phyloP scores from a whole-genome alignment of 2,329 filamentous ascomycete genomes.

The Coleophoma crateriformis region DNA sequence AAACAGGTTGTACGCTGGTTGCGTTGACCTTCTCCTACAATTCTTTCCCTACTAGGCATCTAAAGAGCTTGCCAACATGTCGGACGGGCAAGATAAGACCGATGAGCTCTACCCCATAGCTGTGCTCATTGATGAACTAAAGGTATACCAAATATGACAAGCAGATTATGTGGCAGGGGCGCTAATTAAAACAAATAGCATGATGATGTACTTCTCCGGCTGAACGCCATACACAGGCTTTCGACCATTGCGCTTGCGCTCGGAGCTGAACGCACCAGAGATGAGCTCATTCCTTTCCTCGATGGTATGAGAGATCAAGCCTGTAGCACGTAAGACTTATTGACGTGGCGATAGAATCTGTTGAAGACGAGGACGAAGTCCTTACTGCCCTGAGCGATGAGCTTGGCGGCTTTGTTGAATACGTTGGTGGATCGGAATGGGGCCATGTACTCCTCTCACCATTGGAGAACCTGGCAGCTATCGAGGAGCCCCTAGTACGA shows the following conservation, averaged over 20 bases:
- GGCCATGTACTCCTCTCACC: constrained; percentile 95
- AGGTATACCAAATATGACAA: constrained; percentile 54
- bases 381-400: constrained; percentile 95
- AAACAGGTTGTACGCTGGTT: constrained; percentile 24
- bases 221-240: constrained; percentile 97
- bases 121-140: constrained; percentile 98
- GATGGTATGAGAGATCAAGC: constrained; percentile 65
- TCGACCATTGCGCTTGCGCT: constrained; percentile 97
- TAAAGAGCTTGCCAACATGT: constrained; percentile 60
- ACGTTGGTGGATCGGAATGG: constrained; percentile 89
- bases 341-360: constrained; percentile 66
- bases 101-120: constrained; percentile 99
- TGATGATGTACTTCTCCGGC: constrained; percentile 93
- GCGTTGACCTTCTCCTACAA: constrained; percentile 23
- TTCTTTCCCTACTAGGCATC: constrained; percentile 21
- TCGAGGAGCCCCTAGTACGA: constrained; percentile 94
- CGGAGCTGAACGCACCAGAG: constrained; percentile 91
- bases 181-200: constrained; percentile 53
- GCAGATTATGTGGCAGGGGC: constrained; percentile 8
- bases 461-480: constrained; percentile 94
- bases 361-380: constrained; percentile 98
- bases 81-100: constrained; percentile 80
- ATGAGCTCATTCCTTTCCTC: constrained; percentile 97
- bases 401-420: constrained; percentile 93
- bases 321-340: constrained; percentile 1